phyloP scores from a whole-genome alignment of 208 protist species.

The Porcisia deanei region DNA sequence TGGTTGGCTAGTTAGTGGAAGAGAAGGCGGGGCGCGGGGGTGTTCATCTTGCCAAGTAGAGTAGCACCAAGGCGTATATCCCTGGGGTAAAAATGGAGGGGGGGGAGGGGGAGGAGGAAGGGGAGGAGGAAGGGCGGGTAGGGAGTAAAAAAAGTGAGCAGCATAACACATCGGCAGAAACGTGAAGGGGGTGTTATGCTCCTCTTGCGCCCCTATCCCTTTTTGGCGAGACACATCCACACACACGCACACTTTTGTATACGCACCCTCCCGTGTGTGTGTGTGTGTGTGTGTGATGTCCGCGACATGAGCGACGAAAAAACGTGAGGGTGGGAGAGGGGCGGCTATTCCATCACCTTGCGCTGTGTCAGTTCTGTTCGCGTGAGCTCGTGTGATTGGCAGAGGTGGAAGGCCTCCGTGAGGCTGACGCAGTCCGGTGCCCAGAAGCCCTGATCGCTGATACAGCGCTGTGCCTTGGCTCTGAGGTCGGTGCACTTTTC shows the following conservation, averaged over 20 bases:
- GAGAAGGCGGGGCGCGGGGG: neutral
- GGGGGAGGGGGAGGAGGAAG: neutral
- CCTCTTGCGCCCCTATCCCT: neutral
- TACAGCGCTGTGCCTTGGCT: conserved; percentile 69
- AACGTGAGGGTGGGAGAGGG: neutral
- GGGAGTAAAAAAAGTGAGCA: too few relatives aligned
- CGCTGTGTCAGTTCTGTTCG: conserved; percentile 38
- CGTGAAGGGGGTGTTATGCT: too few relatives aligned
- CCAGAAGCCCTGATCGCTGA: conserved; percentile 77
- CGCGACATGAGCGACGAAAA: neutral
- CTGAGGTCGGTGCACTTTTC: conserved; percentile 65
- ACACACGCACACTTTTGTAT: too few relatives aligned
- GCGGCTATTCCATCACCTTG: neutral
- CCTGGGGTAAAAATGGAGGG: neutral
- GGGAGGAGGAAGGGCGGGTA: too few relatives aligned
- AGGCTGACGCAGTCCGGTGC: conserved; percentile 49
- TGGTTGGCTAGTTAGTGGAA: neutral
- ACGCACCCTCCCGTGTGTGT: too few relatives aligned
- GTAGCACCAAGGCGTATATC: neutral
- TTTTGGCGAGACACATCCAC: neutral
- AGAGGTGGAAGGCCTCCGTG: conserved; percentile 77
- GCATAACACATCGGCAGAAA: too few relatives aligned
- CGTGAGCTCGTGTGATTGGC: conserved; percentile 68
- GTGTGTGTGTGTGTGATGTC: neutral
- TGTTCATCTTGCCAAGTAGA: neutral